Percentiles rank a stretch among this genome's conserved stretches.
These are phyloP conservation scores for Patellaria atrata DNA, from an alignment of 495 filamentous ascomycete genomes.

Conservation along the genomic window DNA sequence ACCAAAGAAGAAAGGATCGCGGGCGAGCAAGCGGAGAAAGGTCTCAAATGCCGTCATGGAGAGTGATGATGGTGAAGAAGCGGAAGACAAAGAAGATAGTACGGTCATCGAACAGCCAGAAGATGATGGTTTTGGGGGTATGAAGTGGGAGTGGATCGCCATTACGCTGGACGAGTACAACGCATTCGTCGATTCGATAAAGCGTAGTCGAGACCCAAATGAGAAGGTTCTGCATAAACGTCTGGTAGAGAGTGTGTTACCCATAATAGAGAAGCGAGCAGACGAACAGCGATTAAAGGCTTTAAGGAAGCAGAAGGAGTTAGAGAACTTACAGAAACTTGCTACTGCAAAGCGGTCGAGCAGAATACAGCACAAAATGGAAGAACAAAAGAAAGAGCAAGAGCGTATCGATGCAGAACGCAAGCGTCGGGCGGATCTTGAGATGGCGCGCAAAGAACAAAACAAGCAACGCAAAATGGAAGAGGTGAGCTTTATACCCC, in stretches of 20 bases:
- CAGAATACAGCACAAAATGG: constrained; percentile 64
- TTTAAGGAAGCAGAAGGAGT: constrained; percentile 59
- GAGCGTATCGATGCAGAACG: constrained; percentile 56
- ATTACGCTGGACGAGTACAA: constrained; percentile 64
- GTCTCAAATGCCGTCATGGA: constrained; percentile 37
- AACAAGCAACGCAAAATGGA: constrained; percentile 56
- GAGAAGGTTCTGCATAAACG: constrained; percentile 61
- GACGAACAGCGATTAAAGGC: constrained; percentile 57
- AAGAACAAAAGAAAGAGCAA: constrained; percentile 61
- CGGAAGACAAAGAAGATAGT: constrained; percentile 29
- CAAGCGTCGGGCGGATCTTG: constrained; percentile 50
- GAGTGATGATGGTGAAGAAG: constrained; percentile 41
- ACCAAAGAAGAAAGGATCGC: constrained; percentile 53
- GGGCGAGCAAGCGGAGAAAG: constrained; percentile 61
- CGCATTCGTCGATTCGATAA: constrained; percentile 52
- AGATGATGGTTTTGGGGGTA: constrained; percentile 49
- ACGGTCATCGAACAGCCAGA: constrained; percentile 30
- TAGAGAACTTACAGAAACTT: constrained; percentile 65
- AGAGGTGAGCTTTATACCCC: constrained; percentile 20
- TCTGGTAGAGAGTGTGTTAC: constrained; percentile 60
- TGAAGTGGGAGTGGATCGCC: constrained; percentile 86
- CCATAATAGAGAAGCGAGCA: constrained; percentile 68
- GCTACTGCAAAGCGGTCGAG: constrained; percentile 90
- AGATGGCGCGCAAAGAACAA: constrained; percentile 49
- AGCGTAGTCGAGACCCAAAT: constrained; percentile 60